Evolutionary conservation across 257 asterid genomes (phyloP), one percentile per base, ranked within the genome.

Genomic region (Penstemon newberryi): DNA sequence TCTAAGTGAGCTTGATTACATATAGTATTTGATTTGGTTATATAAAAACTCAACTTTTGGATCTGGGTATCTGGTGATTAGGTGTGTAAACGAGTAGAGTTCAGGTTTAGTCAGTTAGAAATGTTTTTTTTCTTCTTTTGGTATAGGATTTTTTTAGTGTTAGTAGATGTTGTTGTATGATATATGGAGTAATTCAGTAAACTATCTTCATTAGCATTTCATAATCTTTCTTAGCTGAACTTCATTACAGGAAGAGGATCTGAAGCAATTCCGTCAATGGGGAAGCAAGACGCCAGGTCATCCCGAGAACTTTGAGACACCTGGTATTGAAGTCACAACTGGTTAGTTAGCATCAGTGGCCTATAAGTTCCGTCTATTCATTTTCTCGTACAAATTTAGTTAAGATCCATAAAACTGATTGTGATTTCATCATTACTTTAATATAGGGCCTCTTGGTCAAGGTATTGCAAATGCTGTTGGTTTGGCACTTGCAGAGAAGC

Each of bases 281-380:
- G 97, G 83, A 78, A 88, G 96, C 89, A 77, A 55, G 65, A 84
- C 96, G 38, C 96, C 97, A 33, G 97, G 97, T 56, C 97, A 90
- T 77, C 97, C 97, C 2, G 97, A 90, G 80, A 86, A 90, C 75
- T 86, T 88, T 59, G 96, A 88, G 83, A 90, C 97, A 3, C 92
- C 92, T n/a, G 97, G 97, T 61, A 80, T 86, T 69, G 97, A 90
- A 86, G 95, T 88, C 81, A 90, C 97, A 66, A 90, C 97, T 25
- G 33, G 33, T 25, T 19, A 93, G 96, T 88, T 44, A 67, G 78
- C 13, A 53, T 47, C 39, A 2, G 12, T 46, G 12, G 39, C 63
- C 45, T n/a, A 38, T 37, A 53, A 56, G 53, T 49, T 33, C 19
- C 33, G 2, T 25, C 33, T 8, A n/a, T 47, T 12, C 5, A 13